Percentiles rank a stretch among this genome's conserved stretches.
These are phyloP conservation scores for Dactylis glomerata DNA, from an alignment of 176 grass and related monocot genomes.

Conservation along the genomic window DNA sequence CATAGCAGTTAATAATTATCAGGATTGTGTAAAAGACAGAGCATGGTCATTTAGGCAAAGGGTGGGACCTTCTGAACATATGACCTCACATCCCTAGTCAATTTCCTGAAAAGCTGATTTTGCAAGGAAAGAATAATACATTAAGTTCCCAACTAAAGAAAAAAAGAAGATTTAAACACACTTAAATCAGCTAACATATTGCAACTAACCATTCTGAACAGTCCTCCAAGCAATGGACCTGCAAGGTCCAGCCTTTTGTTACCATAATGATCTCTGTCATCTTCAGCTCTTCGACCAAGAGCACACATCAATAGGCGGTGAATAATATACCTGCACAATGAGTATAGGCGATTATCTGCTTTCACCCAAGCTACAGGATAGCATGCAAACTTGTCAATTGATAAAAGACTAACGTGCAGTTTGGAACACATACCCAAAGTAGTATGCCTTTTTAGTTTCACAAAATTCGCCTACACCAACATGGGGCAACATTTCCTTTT, in stretches of 20 bases:
- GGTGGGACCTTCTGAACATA: constrained; percentile 94
- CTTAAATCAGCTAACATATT: constrained; percentile 15
- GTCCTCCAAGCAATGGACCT: constrained; percentile 89
- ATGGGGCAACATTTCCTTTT: constrained; percentile 99
- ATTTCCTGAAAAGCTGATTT: constrained; percentile 94
- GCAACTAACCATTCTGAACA: constrained; percentile 94
- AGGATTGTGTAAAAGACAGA: constrained; percentile 13
- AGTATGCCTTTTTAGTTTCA: constrained; percentile 99
- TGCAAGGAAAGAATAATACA: background rate
- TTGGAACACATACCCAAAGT: constrained; percentile 68
- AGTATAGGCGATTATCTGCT: constrained; percentile 6
- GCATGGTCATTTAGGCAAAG: constrained; percentile 12
- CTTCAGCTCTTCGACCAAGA: constrained; percentile 92
- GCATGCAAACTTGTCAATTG: background rate
- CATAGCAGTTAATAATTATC: constrained; percentile 27
- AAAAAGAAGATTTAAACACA: constrained; percentile 3
- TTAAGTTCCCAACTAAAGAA: constrained; percentile 11
- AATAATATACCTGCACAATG: constrained; percentile 89
- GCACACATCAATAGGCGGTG: constrained; percentile 94
- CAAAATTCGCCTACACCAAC: constrained; percentile 95
- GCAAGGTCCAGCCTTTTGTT: constrained; percentile 99
- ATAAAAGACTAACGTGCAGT: background rate
- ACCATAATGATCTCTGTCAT: constrained; percentile 98
- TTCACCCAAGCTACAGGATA: constrained; percentile 5
- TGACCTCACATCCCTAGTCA: constrained; percentile 95